Evolutionary conservation across 2,329 filamentous ascomycete genomes (phyloP).

Genomic region (Diaporthe aspalathi): DNA sequence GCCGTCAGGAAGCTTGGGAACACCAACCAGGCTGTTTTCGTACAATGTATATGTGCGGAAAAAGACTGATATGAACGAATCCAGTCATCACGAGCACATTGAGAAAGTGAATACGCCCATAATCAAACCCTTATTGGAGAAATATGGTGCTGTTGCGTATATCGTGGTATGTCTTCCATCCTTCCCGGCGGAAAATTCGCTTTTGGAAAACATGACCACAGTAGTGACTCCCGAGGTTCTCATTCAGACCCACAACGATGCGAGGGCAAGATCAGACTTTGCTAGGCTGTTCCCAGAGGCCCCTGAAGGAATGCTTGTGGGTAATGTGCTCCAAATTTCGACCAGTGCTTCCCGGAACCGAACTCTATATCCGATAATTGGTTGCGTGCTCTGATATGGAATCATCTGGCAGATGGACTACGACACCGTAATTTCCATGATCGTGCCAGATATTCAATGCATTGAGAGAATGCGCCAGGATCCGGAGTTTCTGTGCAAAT

Average conservation of each 20-base stretch:
- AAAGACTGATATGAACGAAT: not conserved
- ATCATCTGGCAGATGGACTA: not conserved
- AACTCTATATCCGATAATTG: not conserved
- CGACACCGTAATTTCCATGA: slow-evolving; percentile 3
- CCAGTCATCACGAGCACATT: not conserved
- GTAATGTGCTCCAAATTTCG: not conserved
- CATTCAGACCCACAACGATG: not conserved
- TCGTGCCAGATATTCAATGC: not conserved
- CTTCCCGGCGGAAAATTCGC: not conserved
- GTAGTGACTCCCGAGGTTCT: not conserved
- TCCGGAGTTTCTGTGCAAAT: not conserved
- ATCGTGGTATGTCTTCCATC: not conserved
- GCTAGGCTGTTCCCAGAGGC: slow-evolving; percentile 2
- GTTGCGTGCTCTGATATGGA: not conserved
- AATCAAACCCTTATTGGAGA: not conserved
- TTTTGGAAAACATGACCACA: not conserved
- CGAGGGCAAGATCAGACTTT: slow-evolving; percentile 1
- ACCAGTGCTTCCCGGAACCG: too few relatives aligned
- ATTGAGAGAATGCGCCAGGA: slow-evolving; percentile 12
- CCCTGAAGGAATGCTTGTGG: slow-evolving; percentile 6
- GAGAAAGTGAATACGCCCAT: slow-evolving; percentile 1
- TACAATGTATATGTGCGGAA: slow-evolving; percentile 5
- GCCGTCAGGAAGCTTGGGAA: not conserved
- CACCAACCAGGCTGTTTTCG: slow-evolving; percentile 1
- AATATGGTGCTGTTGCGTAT: slow-evolving; percentile 2